Base-by-base conservation (phyloP, 306 rosid genomes). In the Malus sylvestris region DNA sequence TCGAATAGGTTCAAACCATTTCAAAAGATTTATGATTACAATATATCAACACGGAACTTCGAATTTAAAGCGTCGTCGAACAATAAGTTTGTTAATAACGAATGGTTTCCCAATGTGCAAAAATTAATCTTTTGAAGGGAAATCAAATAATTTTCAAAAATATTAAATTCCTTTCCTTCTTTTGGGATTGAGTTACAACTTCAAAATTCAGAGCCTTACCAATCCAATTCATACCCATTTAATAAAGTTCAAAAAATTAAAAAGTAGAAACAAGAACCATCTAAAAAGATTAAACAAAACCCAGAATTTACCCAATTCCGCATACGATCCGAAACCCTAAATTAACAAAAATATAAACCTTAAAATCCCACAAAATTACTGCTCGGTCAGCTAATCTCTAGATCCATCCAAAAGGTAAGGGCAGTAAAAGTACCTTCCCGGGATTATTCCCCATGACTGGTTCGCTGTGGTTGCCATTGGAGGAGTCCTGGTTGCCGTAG, bases 381-480 rank as follows among this genome's bases (percentile, higher is more conserved):
- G 71, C 29, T 46, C 78, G 70, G 71, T 11, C 38, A 55, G 59
- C 77, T 66, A 68, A 55, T 18, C 72, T 27, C 59, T 49, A 76
- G 49, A 38, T 30, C 55, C 12, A 16, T 30, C 68, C 42, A 63
- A 1, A 40, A 18, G 68, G 40, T 16, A 42, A 25, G 61, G 49
- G 38, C 55, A 42, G 40, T 19, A 19, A 33, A 18, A 76, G 49
- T 84, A 92, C 97, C 97, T 90, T 87, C 71, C 76, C 57, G n/a
- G 93, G 77, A 81, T 84, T 87, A 58, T 81, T 25, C 27, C 69
- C 51, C 74, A 88, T 77, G 44, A 60, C 88, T 10, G 93, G 85
- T 22, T 93, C 96, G 71, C 53, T 51, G 78, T 81, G 89, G 75
- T 22, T 82, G 12, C 86, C 93, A 70, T 89, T 89, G 19, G 91